Evolutionary conservation across 805 yeast species (phyloP), one percentile per base, ranked within the genome.

Genomic region (Candida pini): DNA sequence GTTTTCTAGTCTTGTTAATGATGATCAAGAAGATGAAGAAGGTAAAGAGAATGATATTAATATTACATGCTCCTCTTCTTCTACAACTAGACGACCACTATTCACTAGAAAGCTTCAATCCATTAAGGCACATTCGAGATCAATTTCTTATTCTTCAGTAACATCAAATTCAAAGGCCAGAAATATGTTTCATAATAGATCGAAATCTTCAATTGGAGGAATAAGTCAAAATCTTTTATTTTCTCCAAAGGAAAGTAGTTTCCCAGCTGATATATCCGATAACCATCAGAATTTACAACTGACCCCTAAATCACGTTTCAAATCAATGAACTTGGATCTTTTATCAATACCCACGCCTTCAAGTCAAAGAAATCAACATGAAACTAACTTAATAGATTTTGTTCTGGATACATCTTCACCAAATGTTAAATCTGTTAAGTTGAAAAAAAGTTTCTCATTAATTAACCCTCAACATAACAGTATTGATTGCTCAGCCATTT

Each of bases 361-460:
- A 9, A 32, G 31, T 23, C 34, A 39, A n/a, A 39, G 22, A 29
- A 21, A 15, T 16, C 3, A n/a, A 32, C 12, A 5, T 12, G n/a
- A 16, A 19, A 18, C 6, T 12, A 14, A 15, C 10, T 9, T 9
- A 7, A 26, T 9, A 15, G 20, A 24, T 26, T 21, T 4, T 12
- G 34, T 43, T 4, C 47, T 52, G 3, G 52, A 53, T 1, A 51
- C 45, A 33, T 46, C 53, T 6, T 39, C 41, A 19, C 36, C 50
- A 13, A 40, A 47, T 13, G 45, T 48, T 25, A 35, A 36, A 29
- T 39, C 33, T 28, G 41, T 38, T 34, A 43, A 28, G 18, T 31
- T 48, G 35, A 48, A 47, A 20, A 48, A 48, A 35, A 48, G 53
- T 32, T 48, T 48, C 26, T 48, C 53, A 21, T 26, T 47, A 14